These are phyloP conservation scores for Fomitopsis palustris DNA, from an alignment of 1,284 basidiomycete species.

Conservation along the genomic window DNA sequence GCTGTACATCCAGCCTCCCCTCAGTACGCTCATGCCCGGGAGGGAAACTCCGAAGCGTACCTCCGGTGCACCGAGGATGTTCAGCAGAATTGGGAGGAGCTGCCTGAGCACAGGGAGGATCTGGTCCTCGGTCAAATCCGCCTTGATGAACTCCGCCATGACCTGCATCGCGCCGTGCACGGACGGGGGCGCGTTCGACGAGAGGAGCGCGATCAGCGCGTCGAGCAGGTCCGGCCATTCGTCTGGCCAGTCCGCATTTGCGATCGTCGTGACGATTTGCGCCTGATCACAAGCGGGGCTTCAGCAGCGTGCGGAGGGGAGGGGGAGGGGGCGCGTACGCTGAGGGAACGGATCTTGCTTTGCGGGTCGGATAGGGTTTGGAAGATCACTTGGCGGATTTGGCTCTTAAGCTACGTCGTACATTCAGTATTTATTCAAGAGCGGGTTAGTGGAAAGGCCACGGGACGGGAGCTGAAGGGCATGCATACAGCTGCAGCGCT, in stretches of 20 bases:
- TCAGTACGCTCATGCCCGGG: not conserved
- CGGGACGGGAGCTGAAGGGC: too few relatives aligned
- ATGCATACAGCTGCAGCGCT: too few relatives aligned
- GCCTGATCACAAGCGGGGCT: constrained; percentile 47
- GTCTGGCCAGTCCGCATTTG: constrained; percentile 91
- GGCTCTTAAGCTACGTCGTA: constrained; percentile 60
- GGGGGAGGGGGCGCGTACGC: constrained; percentile 46
- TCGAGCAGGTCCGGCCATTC: constrained; percentile 84
- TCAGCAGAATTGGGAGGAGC: constrained; percentile 80
- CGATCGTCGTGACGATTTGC: constrained; percentile 79
- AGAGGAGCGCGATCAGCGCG: constrained; percentile 70
- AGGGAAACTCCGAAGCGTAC: constrained; percentile 35
- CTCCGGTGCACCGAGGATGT: constrained; percentile 74
- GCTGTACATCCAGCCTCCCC: constrained; percentile 32
- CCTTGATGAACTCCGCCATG: constrained; percentile 87
- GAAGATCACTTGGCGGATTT: constrained; percentile 75
- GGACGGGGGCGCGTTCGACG: constrained; percentile 64
- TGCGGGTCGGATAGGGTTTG: constrained; percentile 79
- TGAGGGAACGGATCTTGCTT: constrained; percentile 81
- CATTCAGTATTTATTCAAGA: not conserved
- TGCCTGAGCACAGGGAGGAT: constrained; percentile 83
- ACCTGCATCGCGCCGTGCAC: constrained; percentile 96
- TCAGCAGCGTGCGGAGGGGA: not conserved
- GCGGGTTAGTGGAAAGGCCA: not conserved
- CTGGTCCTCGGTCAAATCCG: constrained; percentile 90